phyloP scores from a whole-genome alignment of 2,329 filamentous ascomycete genomes.

The Fusarium annulatum region DNA sequence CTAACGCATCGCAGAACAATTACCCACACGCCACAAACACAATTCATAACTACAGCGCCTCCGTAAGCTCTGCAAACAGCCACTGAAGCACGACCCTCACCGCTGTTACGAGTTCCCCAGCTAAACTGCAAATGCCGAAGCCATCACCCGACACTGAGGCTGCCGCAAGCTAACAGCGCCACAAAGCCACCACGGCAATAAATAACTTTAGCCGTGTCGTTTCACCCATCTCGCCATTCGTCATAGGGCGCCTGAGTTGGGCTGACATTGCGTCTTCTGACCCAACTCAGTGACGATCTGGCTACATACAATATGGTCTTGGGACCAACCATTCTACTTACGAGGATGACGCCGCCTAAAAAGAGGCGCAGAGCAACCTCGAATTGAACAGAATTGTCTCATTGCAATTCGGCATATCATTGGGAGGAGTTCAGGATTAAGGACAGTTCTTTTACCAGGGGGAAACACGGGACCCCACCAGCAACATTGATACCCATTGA shows the following conservation, averaged over 20 bases:
- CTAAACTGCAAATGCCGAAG: slow-evolving; percentile 10
- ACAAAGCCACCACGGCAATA: background rate
- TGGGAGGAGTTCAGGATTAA: slow-evolving; percentile 20
- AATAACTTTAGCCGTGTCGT: background rate
- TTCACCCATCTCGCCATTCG: background rate
- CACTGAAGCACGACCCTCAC: slow-evolving; percentile 1
- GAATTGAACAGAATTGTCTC: background rate
- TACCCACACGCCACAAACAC: background rate
- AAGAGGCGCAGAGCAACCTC: background rate
- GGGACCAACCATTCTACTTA: background rate
- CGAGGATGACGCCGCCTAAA: background rate
- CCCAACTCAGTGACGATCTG: background rate
- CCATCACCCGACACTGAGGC: background rate
- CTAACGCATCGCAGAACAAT: background rate
- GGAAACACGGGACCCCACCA: slow-evolving; percentile 17
- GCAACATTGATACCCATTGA: slow-evolving; percentile 26
- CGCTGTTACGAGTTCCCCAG: background rate
- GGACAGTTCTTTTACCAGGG: background rate
- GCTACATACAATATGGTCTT: background rate
- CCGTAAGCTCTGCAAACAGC: background rate
- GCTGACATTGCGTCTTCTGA: background rate
- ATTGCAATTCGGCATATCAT: slow-evolving; percentile 1
- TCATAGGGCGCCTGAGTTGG: slow-evolving; percentile 8
- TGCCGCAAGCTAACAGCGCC: background rate
- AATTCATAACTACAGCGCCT: background rate